A percentile compares a stretch with the other conserved stretches of the same genome.
Evolutionary conservation across 1,284 basidiomycete species (phyloP).

Genomic region (Phylloporus gajari): DNA sequence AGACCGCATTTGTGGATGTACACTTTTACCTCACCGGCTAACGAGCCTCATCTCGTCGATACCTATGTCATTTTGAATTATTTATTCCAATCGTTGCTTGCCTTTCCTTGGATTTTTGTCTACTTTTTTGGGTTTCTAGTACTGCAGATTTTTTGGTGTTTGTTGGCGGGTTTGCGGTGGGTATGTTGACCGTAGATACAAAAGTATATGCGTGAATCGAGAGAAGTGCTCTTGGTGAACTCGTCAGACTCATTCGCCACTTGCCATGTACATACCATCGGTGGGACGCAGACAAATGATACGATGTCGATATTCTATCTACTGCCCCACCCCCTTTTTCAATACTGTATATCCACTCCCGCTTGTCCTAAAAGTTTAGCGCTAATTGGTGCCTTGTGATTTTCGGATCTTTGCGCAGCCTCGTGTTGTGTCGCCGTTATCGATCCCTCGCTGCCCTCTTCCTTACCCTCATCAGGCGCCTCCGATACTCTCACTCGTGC

Average conservation of each 20-base stretch:
- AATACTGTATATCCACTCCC: too few relatives aligned
- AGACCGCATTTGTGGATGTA: slow-evolving; percentile 26
- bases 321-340: too few relatives aligned
- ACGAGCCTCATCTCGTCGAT: slow-evolving; percentile 50
- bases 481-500: too few relatives aligned
- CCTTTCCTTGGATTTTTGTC: not conserved
- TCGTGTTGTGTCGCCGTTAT: not conserved
- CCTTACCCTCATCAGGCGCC: too few relatives aligned
- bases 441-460: not conserved
- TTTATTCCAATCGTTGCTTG: not conserved
- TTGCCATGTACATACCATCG: too few relatives aligned
- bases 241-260: too few relatives aligned
- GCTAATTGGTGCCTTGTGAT: not conserved
- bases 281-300: too few relatives aligned
- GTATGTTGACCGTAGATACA: not conserved
- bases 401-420: not conserved
- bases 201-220: not conserved
- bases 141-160: not conserved
- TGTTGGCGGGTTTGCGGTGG: not conserved
- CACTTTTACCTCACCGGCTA: slow-evolving; percentile 42
- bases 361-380: too few relatives aligned
- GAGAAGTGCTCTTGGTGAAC: too few relatives aligned
- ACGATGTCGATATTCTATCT: too few relatives aligned
- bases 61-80: slow-evolving; percentile 27
- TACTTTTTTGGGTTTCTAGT: not conserved